These are phyloP conservation scores for Lumnitzera racemosa DNA, from an alignment of 345 rosid species.

Conservation along the genomic window DNA sequence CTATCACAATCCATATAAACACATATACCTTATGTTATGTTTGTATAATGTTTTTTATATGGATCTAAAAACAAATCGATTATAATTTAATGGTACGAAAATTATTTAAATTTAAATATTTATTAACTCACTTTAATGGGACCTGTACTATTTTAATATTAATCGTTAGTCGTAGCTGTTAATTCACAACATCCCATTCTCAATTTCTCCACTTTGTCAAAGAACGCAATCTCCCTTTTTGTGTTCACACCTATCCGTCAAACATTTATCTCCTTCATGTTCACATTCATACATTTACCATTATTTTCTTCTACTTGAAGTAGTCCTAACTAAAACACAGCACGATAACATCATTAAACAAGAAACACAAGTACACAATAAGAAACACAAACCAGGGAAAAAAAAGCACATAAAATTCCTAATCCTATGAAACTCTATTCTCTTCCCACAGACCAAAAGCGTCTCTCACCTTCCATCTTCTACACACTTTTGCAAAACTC, in stretches of 20 bases:
- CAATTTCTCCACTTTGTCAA: conserved; percentile 2
- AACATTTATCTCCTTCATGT: background rate
- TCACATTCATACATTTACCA: background rate
- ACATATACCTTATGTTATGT: no score
- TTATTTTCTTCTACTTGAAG: background rate
- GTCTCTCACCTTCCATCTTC: conserved; percentile 2
- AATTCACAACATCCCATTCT: conserved; percentile 1
- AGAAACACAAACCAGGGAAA: no score
- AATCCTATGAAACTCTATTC: conserved; percentile 14
- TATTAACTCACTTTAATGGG: no score
- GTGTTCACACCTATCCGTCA: conserved; percentile 8
- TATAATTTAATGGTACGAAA: no score
- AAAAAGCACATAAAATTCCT: no score
- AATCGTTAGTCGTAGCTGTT: conserved; percentile 1
- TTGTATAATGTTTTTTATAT: no score
- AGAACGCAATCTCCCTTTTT: no score
- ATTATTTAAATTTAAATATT: no score
- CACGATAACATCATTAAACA: no score
- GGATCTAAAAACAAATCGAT: no score
- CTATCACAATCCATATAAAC: background rate
- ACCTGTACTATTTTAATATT: no score
- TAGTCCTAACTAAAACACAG: background rate
- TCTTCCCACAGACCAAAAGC: conserved; percentile 1
- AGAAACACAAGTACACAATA: no score
- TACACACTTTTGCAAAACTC: conserved; percentile 4